Evolutionary conservation across 352 stramenopile species (phyloP).

Genomic region (Elongisporangium prolatum): DNA sequence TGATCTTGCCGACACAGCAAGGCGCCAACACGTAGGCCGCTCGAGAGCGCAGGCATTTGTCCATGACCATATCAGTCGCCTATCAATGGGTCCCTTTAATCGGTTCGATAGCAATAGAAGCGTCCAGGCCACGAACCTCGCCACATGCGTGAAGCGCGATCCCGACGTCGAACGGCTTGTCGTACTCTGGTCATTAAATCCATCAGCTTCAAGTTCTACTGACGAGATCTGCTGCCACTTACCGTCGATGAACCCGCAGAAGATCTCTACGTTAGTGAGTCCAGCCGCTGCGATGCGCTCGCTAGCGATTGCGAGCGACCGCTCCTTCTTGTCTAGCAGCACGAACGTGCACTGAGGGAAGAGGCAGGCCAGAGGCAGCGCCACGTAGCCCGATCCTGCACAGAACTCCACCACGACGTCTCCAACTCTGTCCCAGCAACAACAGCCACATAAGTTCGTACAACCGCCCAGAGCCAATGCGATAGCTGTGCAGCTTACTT

Average conservation of each 20-base stretch:
- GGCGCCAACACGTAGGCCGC: constrained; percentile 74
- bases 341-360: constrained; percentile 75
- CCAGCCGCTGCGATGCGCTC: constrained; percentile 55
- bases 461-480: neutral
- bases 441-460: neutral
- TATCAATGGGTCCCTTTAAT: constrained; percentile 1
- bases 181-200: constrained; percentile 28
- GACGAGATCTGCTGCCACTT: neutral
- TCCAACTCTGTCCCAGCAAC: constrained; percentile 30
- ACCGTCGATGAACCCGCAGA: constrained; percentile 69
- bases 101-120: neutral
- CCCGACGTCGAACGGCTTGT: constrained; percentile 62
- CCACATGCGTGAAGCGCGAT: constrained; percentile 80
- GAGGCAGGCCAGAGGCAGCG: constrained; percentile 64
- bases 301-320: constrained; percentile 65
- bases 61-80: constrained; percentile 77
- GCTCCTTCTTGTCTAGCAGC: constrained; percentile 72
- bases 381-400: constrained; percentile 70
- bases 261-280: constrained; percentile 69
- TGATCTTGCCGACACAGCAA: constrained; percentile 82
- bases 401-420: constrained; percentile 84
- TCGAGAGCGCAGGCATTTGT: constrained; percentile 54
- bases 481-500: constrained; percentile 18
- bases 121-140: constrained; percentile 17
- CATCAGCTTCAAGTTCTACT: neutral